Evolutionary conservation across 352 stramenopile species (phyloP).

Genomic region (Pythium volutum): DNA sequence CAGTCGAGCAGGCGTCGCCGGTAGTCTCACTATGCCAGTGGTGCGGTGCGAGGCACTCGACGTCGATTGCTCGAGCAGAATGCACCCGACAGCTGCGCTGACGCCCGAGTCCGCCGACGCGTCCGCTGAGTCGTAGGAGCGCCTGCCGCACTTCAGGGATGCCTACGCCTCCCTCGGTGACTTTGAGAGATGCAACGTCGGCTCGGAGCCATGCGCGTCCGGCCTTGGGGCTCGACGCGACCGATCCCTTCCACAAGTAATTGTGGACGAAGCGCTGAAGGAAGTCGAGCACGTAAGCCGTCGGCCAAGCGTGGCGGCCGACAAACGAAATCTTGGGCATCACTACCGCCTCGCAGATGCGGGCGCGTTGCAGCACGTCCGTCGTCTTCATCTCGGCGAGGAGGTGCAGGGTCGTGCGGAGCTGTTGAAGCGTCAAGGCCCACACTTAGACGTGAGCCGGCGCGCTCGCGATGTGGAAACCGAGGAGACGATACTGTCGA

Average conservation of each 20-base stretch:
- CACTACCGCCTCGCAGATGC: background rate
- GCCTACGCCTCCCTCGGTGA: no score
- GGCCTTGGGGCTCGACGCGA: background rate
- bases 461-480: background rate
- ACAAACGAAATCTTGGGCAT: slow-evolving; percentile 16
- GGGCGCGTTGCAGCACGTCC: background rate
- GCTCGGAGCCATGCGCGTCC: background rate
- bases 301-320: background rate
- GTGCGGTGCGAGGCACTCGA: no score
- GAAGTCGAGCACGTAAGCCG: background rate
- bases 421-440: slow-evolving; percentile 2
- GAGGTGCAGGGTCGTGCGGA: background rate
- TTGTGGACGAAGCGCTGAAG: slow-evolving; percentile 1
- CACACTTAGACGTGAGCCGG: background rate
- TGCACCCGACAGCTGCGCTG: no score
- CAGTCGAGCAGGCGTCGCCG: no score
- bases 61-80: no score
- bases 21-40: no score
- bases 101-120: no score
- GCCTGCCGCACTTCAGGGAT: no score
- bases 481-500: background rate
- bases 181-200: no score
- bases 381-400: background rate
- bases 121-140: no score
- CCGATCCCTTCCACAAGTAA: slow-evolving; percentile 1